Conservation (phyloP, 495 filamentous ascomycete species). For the Astrothelium macrocarpum region DNA sequence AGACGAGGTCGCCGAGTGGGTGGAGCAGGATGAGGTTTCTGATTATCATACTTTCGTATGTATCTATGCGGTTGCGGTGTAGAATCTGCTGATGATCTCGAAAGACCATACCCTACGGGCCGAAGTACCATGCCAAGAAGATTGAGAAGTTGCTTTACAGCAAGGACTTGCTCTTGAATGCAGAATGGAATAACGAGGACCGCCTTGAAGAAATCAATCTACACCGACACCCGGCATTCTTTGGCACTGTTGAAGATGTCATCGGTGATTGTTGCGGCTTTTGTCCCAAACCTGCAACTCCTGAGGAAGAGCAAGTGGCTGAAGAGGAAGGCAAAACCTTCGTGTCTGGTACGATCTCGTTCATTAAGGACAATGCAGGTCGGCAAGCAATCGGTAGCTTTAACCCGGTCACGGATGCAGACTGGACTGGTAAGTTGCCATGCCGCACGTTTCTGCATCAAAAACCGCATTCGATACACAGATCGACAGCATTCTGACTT, state of each 20-base stretch:
- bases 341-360: slow-evolving; percentile 57
- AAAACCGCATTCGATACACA: neutral
- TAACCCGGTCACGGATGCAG: slow-evolving; percentile 68
- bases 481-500: too few relatives aligned
- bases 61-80: neutral
- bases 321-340: slow-evolving; percentile 64
- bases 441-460: slow-evolving; percentile 35
- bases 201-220: slow-evolving; percentile 51
- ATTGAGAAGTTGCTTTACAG: slow-evolving; percentile 73
- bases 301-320: slow-evolving; percentile 58
- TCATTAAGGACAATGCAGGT: slow-evolving; percentile 70
- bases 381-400: slow-evolving; percentile 63
- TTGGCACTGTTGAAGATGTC: slow-evolving; percentile 57
- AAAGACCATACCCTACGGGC: slow-evolving; percentile 60
- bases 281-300: slow-evolving; percentile 57
- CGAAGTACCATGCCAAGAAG: slow-evolving; percentile 55
- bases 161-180: slow-evolving; percentile 72
- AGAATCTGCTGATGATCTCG: slow-evolving; percentile 8
- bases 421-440: slow-evolving; percentile 56
- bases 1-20: slow-evolving; percentile 76
- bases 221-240: slow-evolving; percentile 70
- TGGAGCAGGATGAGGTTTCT: slow-evolving; percentile 60
- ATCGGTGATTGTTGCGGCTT: slow-evolving; percentile 69
- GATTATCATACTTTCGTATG: slow-evolving; percentile 59
- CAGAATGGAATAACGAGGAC: slow-evolving; percentile 74